Evolutionary conservation across 2,329 filamentous ascomycete species (phyloP).

Genomic region (Cercospora sp.): DNA sequence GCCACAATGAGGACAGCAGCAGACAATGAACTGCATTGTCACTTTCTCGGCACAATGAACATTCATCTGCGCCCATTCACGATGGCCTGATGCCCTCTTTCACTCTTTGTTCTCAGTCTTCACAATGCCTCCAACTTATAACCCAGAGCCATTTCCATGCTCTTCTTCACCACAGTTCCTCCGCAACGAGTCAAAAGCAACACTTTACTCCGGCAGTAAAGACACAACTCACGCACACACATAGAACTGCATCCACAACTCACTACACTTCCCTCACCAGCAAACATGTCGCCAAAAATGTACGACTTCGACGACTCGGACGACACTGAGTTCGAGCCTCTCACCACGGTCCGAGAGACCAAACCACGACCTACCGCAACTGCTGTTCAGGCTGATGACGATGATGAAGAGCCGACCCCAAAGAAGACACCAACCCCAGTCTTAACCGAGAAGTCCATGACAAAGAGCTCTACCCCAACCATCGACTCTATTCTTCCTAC

Average conservation of each 20-base stretch:
- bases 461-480: slow-evolving; percentile 1
- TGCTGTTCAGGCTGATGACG: not conserved
- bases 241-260: not conserved
- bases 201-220: slow-evolving; percentile 13
- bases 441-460: not conserved
- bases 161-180: not conserved
- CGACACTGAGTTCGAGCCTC: not conserved
- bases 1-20: not conserved
- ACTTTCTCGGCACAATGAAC: not conserved
- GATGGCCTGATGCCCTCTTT: not conserved
- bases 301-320: not conserved
- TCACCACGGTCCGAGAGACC: not conserved
- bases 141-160: not conserved
- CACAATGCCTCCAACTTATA: not conserved
- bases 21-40: not conserved
- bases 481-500: slow-evolving; percentile 5
- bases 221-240: not conserved
- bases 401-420: not conserved
- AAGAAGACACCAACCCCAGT: not conserved
- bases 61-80: not conserved
- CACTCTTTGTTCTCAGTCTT: not conserved
- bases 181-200: not conserved
- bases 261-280: not conserved
- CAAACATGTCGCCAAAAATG: not conserved
- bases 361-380: not conserved